Evolutionary conservation across 768 basidiomycete species (phyloP).

Genomic region (Suillus brevipes): DNA sequence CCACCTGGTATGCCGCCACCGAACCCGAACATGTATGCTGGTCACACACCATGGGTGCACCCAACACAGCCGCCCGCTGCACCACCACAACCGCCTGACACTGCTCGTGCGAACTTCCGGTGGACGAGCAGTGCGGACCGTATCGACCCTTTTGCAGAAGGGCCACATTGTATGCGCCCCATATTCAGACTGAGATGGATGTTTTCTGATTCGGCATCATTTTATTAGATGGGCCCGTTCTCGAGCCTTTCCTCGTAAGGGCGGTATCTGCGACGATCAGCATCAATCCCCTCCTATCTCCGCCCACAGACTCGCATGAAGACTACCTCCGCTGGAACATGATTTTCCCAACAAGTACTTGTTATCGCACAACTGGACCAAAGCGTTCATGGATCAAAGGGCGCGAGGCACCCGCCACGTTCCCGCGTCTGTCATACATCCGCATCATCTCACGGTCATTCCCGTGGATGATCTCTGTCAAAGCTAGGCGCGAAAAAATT

Average conservation of each 20-base stretch:
- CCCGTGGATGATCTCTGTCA: slow-evolving; percentile 56
- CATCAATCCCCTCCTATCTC: slow-evolving; percentile 64
- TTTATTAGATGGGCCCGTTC: slow-evolving; percentile 64
- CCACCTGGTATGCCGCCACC: slow-evolving; percentile 25
- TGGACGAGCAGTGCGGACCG: slow-evolving; percentile 33
- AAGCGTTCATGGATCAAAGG: slow-evolving; percentile 66
- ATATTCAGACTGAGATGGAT: neutral
- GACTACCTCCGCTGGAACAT: slow-evolving; percentile 74
- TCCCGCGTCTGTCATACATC: slow-evolving; percentile 55
- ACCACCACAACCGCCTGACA: slow-evolving; percentile 22
- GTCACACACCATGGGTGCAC: slow-evolving; percentile 29
- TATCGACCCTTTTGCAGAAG: slow-evolving; percentile 40
- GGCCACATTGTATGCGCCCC: slow-evolving; percentile 40
- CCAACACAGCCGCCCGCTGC: slow-evolving; percentile 23
- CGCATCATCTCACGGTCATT: slow-evolving; percentile 53
- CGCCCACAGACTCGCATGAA: slow-evolving; percentile 42
- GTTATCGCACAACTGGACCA: slow-evolving; percentile 63
- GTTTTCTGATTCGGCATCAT: slow-evolving; percentile 15
- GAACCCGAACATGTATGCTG: slow-evolving; percentile 22
- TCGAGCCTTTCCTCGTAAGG: slow-evolving; percentile 57
- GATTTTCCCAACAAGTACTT: slow-evolving; percentile 61
- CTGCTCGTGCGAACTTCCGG: slow-evolving; percentile 28
- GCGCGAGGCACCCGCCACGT: slow-evolving; percentile 63
- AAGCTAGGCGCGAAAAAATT: slow-evolving; percentile 42
- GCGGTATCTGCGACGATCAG: slow-evolving; percentile 47